Evolutionary conservation across 2,329 filamentous ascomycete genomes (phyloP), one percentile per base, ranked within the genome.

Genomic region (Fusarium sp.): DNA sequence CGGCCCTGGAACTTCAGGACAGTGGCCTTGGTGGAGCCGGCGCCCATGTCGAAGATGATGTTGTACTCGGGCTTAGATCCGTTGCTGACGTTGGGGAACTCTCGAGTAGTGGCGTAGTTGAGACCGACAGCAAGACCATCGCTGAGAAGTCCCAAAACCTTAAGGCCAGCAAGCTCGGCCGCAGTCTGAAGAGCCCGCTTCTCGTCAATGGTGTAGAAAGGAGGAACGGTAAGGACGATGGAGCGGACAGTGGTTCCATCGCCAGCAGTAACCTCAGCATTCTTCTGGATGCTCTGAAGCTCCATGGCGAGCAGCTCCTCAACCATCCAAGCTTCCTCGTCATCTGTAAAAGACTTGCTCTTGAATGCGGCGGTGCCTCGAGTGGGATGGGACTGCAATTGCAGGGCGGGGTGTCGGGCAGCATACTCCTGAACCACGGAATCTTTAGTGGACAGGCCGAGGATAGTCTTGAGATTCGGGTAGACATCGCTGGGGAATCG

Each of bases 301-400:
- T 98, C 90, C 96, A 99, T 99, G 48, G 94, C 94, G 77, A 99
- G 81, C 70, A 99, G 85, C 82, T 99, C 96, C 82, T 99, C 96
- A 1, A 98, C 91, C 74, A 92, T 88, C 88, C 89, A 90, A 39
- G 87, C 81, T 68, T 92, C 89, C 69, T 91, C 88, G 37, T 88
- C 84, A 13, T 85, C 82, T 13, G 81, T 78, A 72, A 87, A 94
- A 80, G 83, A 86, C 75, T 85, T 86, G 83, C 93, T 97, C 82
- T 91, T 91, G 82, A 99, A 92, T n/a, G 90, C 88, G 57, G 92
- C 90, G 2, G 93, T 96, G 28, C 87, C 88, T 70, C 91, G 88
- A 39, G 78, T 80, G 75, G 85, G 81, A 69, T 87, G 84, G 9
- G 85, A 78, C 75, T 90, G 88, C 53, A 97, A 78, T 74, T 91